Evolutionary conservation across 108 stramenopile species (phyloP).

Genomic region (Nitzschia sp.): DNA sequence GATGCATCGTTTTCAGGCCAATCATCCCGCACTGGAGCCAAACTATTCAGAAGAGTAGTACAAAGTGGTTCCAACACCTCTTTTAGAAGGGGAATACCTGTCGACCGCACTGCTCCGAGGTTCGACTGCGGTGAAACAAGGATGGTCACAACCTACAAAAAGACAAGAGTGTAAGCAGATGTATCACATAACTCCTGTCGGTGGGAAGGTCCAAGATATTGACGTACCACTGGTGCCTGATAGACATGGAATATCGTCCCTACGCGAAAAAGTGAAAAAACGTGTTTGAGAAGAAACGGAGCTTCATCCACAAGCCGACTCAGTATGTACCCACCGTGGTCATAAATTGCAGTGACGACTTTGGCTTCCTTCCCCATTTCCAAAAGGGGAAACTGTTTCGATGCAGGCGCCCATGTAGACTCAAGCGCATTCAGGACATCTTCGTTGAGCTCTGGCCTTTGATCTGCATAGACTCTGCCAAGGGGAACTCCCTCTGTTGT

Average conservation of each 20-base stretch:
- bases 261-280: slow-evolving; percentile 1
- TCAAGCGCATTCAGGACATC: slow-evolving; percentile 49
- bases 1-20: slow-evolving; percentile 22
- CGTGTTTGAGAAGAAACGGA: neutral
- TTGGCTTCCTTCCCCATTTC: slow-evolving; percentile 50
- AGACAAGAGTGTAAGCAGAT: too few species aligned
- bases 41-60: slow-evolving; percentile 42
- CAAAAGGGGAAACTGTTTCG: slow-evolving; percentile 57
- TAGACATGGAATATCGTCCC: slow-evolving; percentile 53
- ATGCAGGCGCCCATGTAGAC: slow-evolving; percentile 56
- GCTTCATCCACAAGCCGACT: neutral
- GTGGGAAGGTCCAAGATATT: too few species aligned
- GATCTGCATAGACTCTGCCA: slow-evolving; percentile 42
- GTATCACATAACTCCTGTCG: too few species aligned
- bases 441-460: slow-evolving; percentile 26
- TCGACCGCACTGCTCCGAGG: slow-evolving; percentile 53
- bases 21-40: slow-evolving; percentile 33
- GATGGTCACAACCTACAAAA: slow-evolving; percentile 43
- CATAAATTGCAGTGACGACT: slow-evolving; percentile 52
- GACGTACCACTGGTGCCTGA: slow-evolving; percentile 50
- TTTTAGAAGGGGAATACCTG: slow-evolving; percentile 53
- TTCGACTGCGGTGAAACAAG: slow-evolving; percentile 41
- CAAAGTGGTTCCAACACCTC: slow-evolving; percentile 49
- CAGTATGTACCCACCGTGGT: slow-evolving; percentile 34
- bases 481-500: slow-evolving; percentile 62